A percentile compares a stretch with the other conserved stretches of the same genome.
phyloP scores from a whole-genome alignment of 306 rosid genomes.

The Lathyrus aphaca region DNA sequence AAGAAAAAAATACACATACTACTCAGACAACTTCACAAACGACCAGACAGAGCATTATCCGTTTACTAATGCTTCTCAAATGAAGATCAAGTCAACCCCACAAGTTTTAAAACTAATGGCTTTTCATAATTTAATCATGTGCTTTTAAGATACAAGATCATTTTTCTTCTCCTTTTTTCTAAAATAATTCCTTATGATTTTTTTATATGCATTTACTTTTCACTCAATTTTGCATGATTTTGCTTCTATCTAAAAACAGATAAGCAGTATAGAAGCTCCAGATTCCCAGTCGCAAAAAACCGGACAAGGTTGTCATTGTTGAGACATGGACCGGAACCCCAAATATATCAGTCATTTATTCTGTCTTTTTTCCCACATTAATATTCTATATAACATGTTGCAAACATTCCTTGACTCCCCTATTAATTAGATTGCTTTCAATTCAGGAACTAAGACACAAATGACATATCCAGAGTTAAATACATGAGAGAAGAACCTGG shows the following conservation, averaged over 20 bases:
- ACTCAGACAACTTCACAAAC: neutral
- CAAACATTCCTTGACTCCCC: slow-evolving; percentile 9
- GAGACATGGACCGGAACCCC: slow-evolving; percentile 11
- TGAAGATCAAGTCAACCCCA: slow-evolving; percentile 21
- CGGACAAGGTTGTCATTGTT: neutral
- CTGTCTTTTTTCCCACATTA: neutral
- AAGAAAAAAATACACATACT: neutral
- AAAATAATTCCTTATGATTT: neutral
- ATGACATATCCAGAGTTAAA: slow-evolving; percentile 26
- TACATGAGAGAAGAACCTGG: slow-evolving; percentile 69
- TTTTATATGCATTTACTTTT: neutral
- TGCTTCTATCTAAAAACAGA: slow-evolving; percentile 9
- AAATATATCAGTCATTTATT: neutral
- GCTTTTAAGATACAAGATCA: neutral
- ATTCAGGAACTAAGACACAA: slow-evolving; percentile 14
- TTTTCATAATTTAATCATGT: slow-evolving; percentile 10
- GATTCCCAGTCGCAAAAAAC: neutral
- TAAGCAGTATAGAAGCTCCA: neutral
- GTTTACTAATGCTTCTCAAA: slow-evolving; percentile 21
- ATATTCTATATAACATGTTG: slow-evolving; percentile 14
- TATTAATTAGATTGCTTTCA: slow-evolving; percentile 2
- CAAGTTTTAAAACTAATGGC: neutral
- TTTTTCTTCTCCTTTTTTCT: neutral
- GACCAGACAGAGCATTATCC: slow-evolving; percentile 6
- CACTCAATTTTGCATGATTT: slow-evolving; percentile 15